A percentile compares a stretch with the other conserved stretches of the same genome.
Conservation (phyloP, 768 basidiomycete species). For the Tulasnella sp. region DNA sequence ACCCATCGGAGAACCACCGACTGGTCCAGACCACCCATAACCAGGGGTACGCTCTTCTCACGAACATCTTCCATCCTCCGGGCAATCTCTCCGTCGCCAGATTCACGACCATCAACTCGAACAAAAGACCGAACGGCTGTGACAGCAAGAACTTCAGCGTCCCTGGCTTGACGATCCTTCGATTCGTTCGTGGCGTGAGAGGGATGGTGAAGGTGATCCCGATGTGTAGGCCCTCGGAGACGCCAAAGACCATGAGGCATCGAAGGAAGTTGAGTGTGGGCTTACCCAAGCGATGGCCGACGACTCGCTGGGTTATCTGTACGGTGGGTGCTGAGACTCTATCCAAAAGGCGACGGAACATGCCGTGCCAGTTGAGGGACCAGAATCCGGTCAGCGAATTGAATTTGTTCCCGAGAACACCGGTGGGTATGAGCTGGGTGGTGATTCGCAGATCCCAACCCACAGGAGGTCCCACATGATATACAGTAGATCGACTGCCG, state of each 20-base stretch:
- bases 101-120: background rate
- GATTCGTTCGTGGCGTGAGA: too few species aligned
- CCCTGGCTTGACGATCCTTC: background rate
- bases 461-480: background rate
- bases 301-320: background rate
- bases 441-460: background rate
- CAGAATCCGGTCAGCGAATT: constrained; percentile 15
- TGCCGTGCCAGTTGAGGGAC: constrained; percentile 15
- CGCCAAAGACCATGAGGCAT: background rate
- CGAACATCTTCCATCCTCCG: background rate
- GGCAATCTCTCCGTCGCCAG: background rate
- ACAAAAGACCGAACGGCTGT: constrained; percentile 13
- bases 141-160: constrained; percentile 6
- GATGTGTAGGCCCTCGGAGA: background rate
- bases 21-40: constrained; percentile 4
- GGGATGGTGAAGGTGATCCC: background rate
- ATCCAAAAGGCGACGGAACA: constrained; percentile 13
- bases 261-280: background rate
- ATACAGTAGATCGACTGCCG: background rate
- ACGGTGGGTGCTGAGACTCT: constrained; percentile 6
- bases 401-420: background rate
- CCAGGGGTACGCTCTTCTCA: constrained; percentile 8
- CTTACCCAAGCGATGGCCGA: background rate
- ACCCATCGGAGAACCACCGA: constrained; percentile 13
- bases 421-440: constrained; percentile 3